phyloP scores from a whole-genome alignment of 139 green algal genomes.

The Volvox reticuliferus region DNA sequence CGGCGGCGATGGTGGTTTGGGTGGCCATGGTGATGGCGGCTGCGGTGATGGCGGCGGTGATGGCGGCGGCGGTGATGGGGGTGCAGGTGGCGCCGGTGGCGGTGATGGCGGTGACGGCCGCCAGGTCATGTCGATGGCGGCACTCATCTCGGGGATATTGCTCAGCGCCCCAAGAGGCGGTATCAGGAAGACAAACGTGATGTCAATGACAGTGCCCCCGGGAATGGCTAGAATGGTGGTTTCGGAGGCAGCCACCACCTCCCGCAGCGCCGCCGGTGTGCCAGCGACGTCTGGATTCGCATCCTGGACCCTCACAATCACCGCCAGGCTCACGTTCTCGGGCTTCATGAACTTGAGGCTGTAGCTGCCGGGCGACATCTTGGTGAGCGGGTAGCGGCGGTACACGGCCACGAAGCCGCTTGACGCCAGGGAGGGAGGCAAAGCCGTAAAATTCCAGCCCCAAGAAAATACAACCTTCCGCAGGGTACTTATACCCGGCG shows the following conservation, averaged over 20 bases:
- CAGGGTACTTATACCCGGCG: background rate
- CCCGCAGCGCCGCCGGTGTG: background rate
- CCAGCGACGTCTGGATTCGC: conserved; percentile 29
- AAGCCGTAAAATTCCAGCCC: conserved; percentile 9
- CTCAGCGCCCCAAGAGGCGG: background rate
- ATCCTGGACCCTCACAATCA: background rate
- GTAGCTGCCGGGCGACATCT: conserved; percentile 18
- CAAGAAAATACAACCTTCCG: background rate
- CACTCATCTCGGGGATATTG: background rate
- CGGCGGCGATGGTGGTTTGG: background rate
- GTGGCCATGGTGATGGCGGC: background rate
- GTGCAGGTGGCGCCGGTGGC: conserved; percentile 14
- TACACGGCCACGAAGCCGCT: conserved; percentile 38
- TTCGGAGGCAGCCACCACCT: background rate
- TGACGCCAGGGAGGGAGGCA: conserved; percentile 14
- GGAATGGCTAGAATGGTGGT: background rate
- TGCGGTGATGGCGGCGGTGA: background rate
- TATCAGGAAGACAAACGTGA: conserved; percentile 17
- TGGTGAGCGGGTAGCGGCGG: conserved; percentile 30
- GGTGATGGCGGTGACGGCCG: conserved; percentile 19
- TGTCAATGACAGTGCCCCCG: background rate
- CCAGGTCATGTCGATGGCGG: background rate
- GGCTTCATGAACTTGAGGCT: background rate
- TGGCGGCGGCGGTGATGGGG: background rate
- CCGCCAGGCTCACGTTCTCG: background rate